Evolutionary conservation across 495 filamentous ascomycete genomes (phyloP).

Genomic region (Trichoderma gamsii): DNA sequence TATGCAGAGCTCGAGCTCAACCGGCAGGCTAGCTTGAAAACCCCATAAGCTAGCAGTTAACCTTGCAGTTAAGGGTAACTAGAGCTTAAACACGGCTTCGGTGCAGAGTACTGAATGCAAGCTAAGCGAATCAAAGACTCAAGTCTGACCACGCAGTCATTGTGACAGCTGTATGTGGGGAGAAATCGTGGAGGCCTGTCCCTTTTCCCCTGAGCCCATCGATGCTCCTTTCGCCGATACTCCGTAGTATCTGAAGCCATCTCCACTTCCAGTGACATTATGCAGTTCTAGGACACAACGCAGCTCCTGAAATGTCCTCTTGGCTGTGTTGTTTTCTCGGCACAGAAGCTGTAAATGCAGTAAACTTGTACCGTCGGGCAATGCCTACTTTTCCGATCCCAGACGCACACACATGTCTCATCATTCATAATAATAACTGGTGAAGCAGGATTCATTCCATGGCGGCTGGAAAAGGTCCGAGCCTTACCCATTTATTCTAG

Average conservation of each 20-base stretch:
- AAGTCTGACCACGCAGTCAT: background rate
- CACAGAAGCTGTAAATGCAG: too few species aligned
- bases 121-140: background rate
- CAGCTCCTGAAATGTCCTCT: background rate
- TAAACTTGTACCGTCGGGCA: too few species aligned
- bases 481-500: too few species aligned
- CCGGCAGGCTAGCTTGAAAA: background rate
- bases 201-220: background rate
- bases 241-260: background rate
- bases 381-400: too few species aligned
- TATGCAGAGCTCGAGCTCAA: background rate
- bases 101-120: background rate
- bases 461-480: too few species aligned
- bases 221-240: background rate
- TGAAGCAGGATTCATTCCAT: too few species aligned
- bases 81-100: background rate
- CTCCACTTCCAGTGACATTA: background rate
- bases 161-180: background rate
- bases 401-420: too few species aligned
- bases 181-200: background rate
- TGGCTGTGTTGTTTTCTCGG: background rate
- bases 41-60: background rate
- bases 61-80: background rate
- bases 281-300: background rate
- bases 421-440: too few species aligned